Evolutionary conservation across 805 yeast genomes (phyloP), one percentile per base, ranked within the genome.

Genomic region (Wickerhamomyces subpelliculosus): DNA sequence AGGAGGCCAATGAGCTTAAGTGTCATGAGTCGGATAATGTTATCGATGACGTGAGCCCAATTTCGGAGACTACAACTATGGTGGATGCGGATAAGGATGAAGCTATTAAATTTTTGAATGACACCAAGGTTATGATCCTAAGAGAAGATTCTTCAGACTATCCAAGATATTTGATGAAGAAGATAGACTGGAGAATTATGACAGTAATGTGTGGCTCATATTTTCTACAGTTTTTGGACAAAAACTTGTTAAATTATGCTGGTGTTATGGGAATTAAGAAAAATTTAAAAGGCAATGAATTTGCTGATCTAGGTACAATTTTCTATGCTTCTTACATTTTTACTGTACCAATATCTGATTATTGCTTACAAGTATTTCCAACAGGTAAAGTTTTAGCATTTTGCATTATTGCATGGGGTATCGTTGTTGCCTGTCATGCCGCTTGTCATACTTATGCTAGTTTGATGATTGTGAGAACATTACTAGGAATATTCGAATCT

Each of bases 261-360:
- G 79, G 79, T 13, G 77, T 78, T 1, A 73, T 78, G 81, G 83
- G 83, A 1, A 73, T 78, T 46, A 72, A 69, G 48, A 52, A 62
- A 3, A 65, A 73, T 47, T 60, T 75, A 43, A 58, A 61, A 27
- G 62, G 68, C 7, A 64, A 73, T 29, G 72, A 76, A 36, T 75
- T 68, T 48, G 69, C 76, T 18, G 67, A 74, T 46, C 51, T 75
- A 36, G 71, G 75, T 24, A 73, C 81, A 1, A 72, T 74, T 14
- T 67, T 74, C 42, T 72, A 72, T 38, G 76, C 68, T 12, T 65
- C 77, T 1, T 75, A 73, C 41, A 72, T 75, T 37, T 65, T 72
- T 43, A 72, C 72, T 39, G 79, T 72, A 43, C 80, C 80, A 3
- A 37, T 72, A n/a, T 59, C 71, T 13, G 65, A 70, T 5, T 64